Evolutionary conservation across 73 alveolate genomes (phyloP), one percentile per base, ranked within the genome.

Genomic region (Symbiodinium pilosum): DNA sequence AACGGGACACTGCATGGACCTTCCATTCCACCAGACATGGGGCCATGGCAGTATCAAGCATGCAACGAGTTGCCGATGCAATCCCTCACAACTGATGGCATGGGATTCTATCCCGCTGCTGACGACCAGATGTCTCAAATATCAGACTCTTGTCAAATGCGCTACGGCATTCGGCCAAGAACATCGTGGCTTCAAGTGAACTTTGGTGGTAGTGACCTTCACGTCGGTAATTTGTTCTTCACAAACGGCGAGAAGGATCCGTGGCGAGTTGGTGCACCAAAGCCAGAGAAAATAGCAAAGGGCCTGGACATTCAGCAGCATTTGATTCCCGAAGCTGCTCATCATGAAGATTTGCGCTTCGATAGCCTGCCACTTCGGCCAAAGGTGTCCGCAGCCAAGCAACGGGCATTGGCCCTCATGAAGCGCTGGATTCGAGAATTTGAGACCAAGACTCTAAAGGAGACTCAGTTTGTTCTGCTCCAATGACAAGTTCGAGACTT

Each of bases 211-310:
- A 91, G 97, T 75, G 28, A 69, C 81, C 41, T 91, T 51, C 89
- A 91, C 83, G 94, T 92, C n/a, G 94, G 99, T 9, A 93, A 99
- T 47, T 87, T 99, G 54, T 91, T 99, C 47, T 99, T 99, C 99
- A 94, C 99, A 83, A 98, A 99, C 54, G 99, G 99, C n/a, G 99
- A 97, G 84, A 97, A 99, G 51, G 99, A 99, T 75, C 99, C 99
- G 11, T 99, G 99, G 99, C 42, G 98, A 21, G 99, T 99, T 9
- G 99, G 99, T 20, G 99, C 99, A 1, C 99, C 99, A 64, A 81
- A 96, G 47, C 42, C 73, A 30, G 96, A 71, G 75, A 40, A 28
- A 36, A n/a, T 93, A 21, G 16, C 36, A 21, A 69, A 73, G 64
- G 98, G 93, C 43, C 30, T 91, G 73, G 97, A 91, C 97, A 91